A percentile compares a stretch with the other conserved stretches of the same genome.
phyloP scores from a whole-genome alignment of 23 red algal species.

The Agarophyton chilense region DNA sequence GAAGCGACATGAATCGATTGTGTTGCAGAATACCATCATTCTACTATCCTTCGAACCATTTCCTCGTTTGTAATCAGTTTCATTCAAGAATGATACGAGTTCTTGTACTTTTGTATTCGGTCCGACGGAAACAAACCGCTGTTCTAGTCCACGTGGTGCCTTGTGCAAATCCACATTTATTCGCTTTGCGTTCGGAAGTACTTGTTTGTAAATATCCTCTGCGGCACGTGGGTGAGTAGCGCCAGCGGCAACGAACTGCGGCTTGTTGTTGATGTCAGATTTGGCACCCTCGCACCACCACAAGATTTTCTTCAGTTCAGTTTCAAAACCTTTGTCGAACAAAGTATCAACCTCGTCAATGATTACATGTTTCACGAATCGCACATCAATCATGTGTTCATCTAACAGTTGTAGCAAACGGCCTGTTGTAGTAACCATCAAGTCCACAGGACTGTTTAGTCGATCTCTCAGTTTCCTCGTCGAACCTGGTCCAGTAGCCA shows the following conservation, averaged over 20 bases:
- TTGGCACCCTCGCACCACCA: background rate
- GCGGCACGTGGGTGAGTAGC: constrained; percentile 72
- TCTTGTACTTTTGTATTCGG: constrained; percentile 69
- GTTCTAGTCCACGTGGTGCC: constrained; percentile 63
- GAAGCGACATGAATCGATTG: constrained; percentile 78
- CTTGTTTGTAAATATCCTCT: constrained; percentile 61
- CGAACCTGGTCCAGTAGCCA: constrained; percentile 19
- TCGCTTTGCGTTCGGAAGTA: constrained; percentile 73
- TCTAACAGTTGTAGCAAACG: constrained; percentile 77
- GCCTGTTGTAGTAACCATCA: constrained; percentile 77
- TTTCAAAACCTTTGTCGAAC: constrained; percentile 74
- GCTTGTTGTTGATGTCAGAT: constrained; percentile 1
- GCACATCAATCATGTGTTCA: constrained; percentile 56
- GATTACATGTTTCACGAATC: constrained; percentile 63
- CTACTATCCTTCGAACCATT: constrained; percentile 24
- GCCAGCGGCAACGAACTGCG: constrained; percentile 88
- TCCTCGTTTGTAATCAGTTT: background rate
- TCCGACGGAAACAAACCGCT: constrained; percentile 74
- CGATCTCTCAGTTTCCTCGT: constrained; percentile 35
- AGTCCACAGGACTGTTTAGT: constrained; percentile 71
- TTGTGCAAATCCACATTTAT: constrained; percentile 86
- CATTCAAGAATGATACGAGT: constrained; percentile 62
- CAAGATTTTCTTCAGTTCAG: constrained; percentile 63
- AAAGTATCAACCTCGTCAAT: constrained; percentile 94
- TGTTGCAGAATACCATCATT: constrained; percentile 93